Base-by-base conservation (phyloP, 2,329 filamentous ascomycete genomes). In the Fusarium aywerte region DNA sequence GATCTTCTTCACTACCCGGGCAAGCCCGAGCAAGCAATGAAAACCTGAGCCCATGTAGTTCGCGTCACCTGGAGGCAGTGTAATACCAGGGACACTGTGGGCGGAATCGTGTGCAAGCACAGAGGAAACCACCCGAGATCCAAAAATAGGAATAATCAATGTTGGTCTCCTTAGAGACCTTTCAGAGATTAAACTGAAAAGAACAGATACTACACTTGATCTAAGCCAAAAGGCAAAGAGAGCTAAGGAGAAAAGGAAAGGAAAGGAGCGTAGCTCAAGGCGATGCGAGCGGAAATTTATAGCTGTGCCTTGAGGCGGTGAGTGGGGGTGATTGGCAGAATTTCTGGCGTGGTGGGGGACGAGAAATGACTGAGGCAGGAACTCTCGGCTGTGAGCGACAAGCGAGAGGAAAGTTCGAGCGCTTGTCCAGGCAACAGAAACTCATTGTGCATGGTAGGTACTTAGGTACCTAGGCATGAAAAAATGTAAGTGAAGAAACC, bases 111-210 rank as follows among this genome's bases (percentile, higher is more conserved):
- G 75, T 73, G 75, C 75, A 77, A 77, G 75, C 75, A 76, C 75
- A 77, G 75, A 69, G 75, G 75, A 77, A 76, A 73, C 72, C 60
- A 45, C 67, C 73, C 75, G 29, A 25, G 51, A 29, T 52, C 70
- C 75, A 77, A 76, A 77, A 77, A 94, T 92, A 85, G 84, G 89
- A 88, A 87, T 92, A 93, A 94, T 92, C 89, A 88, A 83, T 84
- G 85, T 86, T 87, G 84, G 84, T 83, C 83, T 84, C 88, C 84
- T 82, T 91, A 87, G 88, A 84, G 83, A 84, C 85, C 86, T 93
- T 92, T 90, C 90, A 94, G 91, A 91, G 89, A 93, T 93, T 93
- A 94, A 93, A 93, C 91, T 94, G 89, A 92, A 91, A 93, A 93
- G 91, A 94, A 93, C 90, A 92, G 90, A 92, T 93, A 93, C 90